These are phyloP conservation scores for Paramyrothecium roridum DNA, from an alignment of 2,329 filamentous ascomycete species.

Conservation along the genomic window DNA sequence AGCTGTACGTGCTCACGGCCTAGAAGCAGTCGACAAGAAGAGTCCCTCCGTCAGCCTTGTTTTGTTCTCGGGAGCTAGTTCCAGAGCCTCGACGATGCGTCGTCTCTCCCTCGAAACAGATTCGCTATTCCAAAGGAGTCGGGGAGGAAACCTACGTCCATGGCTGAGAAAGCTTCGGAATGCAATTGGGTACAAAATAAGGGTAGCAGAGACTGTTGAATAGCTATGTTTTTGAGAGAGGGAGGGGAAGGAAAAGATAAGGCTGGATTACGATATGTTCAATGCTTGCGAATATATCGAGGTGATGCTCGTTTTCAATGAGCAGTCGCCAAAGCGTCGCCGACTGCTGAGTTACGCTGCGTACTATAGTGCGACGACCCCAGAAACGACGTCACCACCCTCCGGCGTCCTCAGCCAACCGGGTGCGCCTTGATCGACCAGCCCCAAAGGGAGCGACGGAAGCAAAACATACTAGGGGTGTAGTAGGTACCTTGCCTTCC, in stretches of 20 bases:
- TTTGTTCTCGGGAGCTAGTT: neutral
- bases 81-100: too few species aligned
- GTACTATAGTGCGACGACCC: neutral
- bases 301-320: too few species aligned
- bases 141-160: conserved; percentile 22
- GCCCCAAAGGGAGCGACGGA: too few species aligned
- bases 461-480: too few species aligned
- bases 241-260: too few species aligned
- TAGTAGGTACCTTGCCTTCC: too few species aligned
- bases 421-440: neutral
- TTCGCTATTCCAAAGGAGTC: neutral
- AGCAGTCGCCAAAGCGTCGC: too few species aligned
- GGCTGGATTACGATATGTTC: too few species aligned
- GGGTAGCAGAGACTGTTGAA: too few species aligned
- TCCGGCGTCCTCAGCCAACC: neutral
- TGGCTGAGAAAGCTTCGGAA: conserved; percentile 4
- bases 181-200: neutral
- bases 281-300: too few species aligned
- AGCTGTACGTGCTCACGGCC: conserved; percentile 48
- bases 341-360: neutral
- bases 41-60: neutral
- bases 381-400: conserved; percentile 2
- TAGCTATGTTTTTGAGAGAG: too few species aligned
- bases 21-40: conserved; percentile 23
- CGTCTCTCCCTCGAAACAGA: too few species aligned